Evolutionary conservation across 2,329 filamentous ascomycete genomes (phyloP).

Genomic region (Myriosclerotinia scirpicola): DNA sequence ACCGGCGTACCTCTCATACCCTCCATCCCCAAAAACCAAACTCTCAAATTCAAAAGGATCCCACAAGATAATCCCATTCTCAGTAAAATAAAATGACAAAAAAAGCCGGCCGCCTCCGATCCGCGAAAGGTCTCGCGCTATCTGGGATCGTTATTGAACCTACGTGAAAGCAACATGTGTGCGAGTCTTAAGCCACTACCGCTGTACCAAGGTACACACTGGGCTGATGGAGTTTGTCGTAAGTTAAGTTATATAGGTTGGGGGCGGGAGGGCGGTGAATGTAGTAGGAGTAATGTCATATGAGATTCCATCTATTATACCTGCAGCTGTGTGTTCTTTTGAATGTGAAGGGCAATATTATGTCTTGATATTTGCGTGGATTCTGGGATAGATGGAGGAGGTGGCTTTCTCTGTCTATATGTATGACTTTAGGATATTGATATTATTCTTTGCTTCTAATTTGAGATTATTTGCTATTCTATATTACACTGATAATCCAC

Average conservation of each 20-base stretch:
- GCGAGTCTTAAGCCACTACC: background rate
- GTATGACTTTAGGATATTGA: too few relatives aligned
- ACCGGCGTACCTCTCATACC: background rate
- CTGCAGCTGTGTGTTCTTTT: too few relatives aligned
- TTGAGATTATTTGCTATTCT: too few relatives aligned
- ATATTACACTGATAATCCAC: too few relatives aligned
- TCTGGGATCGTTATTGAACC: background rate
- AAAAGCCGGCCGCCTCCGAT: background rate
- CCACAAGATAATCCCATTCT: background rate
- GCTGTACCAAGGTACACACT: background rate
- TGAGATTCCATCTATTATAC: too few relatives aligned
- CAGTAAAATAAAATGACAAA: background rate
- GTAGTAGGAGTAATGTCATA: background rate
- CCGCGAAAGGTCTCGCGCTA: background rate
- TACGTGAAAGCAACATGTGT: background rate
- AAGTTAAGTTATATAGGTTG: background rate
- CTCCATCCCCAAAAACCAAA: background rate
- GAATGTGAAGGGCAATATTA: too few relatives aligned
- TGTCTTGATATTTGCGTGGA: too few relatives aligned
- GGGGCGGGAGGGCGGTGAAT: background rate
- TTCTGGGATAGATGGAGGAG: too few relatives aligned
- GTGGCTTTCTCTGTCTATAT: too few relatives aligned
- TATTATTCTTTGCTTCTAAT: too few relatives aligned
- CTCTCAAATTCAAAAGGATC: background rate
- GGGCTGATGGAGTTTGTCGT: background rate